These are phyloP conservation scores for Calonectria hongkongensis DNA, from an alignment of 2,329 filamentous ascomycete genomes.

Conservation along the genomic window DNA sequence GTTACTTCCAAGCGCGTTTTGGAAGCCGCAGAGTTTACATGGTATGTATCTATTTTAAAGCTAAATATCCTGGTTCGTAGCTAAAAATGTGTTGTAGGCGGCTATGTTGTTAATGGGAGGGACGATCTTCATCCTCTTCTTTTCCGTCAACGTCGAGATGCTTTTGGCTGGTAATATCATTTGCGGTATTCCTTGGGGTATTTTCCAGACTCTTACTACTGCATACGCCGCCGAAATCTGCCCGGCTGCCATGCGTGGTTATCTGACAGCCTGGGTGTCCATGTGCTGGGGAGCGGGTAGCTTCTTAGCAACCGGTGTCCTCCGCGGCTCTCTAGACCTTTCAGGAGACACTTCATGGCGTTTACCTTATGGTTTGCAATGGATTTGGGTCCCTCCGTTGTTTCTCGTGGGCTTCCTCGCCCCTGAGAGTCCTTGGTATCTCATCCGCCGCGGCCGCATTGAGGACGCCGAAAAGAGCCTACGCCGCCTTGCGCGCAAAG, in stretches of 20 bases:
- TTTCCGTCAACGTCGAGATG: slow-evolving; percentile 62
- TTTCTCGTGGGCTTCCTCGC: slow-evolving; percentile 64
- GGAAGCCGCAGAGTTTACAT: slow-evolving; percentile 69
- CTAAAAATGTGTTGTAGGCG: slow-evolving; percentile 33
- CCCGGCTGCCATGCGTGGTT: slow-evolving; percentile 65
- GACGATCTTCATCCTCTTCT: slow-evolving; percentile 70
- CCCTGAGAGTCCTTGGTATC: slow-evolving; percentile 70
- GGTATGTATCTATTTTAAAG: slow-evolving; percentile 58
- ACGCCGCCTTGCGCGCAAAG: slow-evolving; percentile 60
- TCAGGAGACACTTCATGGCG: slow-evolving; percentile 65
- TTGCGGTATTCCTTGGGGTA: slow-evolving; percentile 67
- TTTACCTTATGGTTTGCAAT: slow-evolving; percentile 69
- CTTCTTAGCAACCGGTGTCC: slow-evolving; percentile 64
- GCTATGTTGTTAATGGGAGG: slow-evolving; percentile 61
- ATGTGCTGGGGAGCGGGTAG: slow-evolving; percentile 70
- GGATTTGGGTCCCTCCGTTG: slow-evolving; percentile 67
- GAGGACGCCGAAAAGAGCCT: slow-evolving; percentile 63
- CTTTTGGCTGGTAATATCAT: slow-evolving; percentile 67
- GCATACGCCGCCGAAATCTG: slow-evolving; percentile 70
- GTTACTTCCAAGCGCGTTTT: slow-evolving; percentile 67
- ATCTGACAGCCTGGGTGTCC: slow-evolving; percentile 69
- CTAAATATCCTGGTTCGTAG: no score
- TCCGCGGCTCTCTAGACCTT: slow-evolving; percentile 61
- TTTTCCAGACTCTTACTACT: slow-evolving; percentile 67
- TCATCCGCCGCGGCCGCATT: slow-evolving; percentile 63